Conservation (phyloP, 345 rosid species). For the Stellera chamaejasme region DNA sequence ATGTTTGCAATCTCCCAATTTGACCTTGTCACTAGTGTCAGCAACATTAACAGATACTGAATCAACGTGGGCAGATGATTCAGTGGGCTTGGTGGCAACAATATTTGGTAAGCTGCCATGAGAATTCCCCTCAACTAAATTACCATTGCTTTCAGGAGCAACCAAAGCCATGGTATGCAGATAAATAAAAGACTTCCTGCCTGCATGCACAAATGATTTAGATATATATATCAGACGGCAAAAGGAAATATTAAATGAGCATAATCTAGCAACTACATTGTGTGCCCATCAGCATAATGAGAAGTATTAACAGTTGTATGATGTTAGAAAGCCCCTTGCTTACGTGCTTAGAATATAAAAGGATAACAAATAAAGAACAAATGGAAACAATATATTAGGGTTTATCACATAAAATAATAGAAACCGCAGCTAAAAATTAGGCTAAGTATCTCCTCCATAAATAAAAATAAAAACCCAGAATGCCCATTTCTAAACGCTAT, state of each 20-base stretch:
- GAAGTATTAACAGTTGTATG: conserved; percentile 8
- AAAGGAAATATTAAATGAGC: background rate
- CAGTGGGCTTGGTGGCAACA: conserved; percentile 24
- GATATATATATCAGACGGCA: conserved; percentile 7
- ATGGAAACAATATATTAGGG: conserved; percentile 6
- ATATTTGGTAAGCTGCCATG: conserved; percentile 20
- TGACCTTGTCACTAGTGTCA: conserved; percentile 23
- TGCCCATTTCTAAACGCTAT: conserved; percentile 19
- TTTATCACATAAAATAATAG: conserved; percentile 48
- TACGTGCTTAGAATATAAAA: conserved; percentile 1
- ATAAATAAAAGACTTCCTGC: conserved; percentile 7
- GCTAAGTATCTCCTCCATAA: conserved; percentile 9
- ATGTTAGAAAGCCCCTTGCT: background rate
- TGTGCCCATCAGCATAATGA: background rate
- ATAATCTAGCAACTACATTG: background rate
- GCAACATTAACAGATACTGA: conserved; percentile 53
- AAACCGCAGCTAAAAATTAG: conserved; percentile 4
- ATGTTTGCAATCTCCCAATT: conserved; percentile 38
- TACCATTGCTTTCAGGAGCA: conserved; percentile 17
- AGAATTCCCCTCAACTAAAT: conserved; percentile 23
- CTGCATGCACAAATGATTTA: conserved; percentile 5
- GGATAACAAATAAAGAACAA: background rate
- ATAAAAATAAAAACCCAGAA: conserved; percentile 8
- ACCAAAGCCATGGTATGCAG: conserved; percentile 9
- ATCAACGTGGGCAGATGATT: conserved; percentile 41